Conservation (phyloP, 768 basidiomycete species). For the Asterophora lycoperdoides region DNA sequence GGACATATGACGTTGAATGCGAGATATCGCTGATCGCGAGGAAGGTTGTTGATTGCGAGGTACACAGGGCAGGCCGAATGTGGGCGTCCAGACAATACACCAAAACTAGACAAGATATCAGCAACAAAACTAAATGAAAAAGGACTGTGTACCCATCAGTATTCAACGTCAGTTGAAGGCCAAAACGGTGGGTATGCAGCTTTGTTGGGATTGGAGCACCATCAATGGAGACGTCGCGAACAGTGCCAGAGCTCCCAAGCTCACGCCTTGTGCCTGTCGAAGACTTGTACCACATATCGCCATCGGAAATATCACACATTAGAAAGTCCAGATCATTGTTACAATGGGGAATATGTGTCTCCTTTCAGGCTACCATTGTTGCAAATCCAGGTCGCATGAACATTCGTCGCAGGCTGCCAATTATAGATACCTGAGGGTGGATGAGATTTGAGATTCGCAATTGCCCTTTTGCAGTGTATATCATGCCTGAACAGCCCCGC, state of each 20-base stretch:
- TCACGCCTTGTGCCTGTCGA: neutral
- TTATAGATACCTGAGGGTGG: conserved; percentile 1
- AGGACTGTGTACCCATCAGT: neutral
- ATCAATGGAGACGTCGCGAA: neutral
- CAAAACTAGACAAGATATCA: neutral
- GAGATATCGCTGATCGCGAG: conserved; percentile 16
- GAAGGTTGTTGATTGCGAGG: conserved; percentile 21
- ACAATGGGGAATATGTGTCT: conserved; percentile 5
- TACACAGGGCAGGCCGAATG: conserved; percentile 24
- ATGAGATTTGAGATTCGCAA: neutral
- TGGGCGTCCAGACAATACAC: conserved; percentile 14
- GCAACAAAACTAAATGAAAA: neutral
- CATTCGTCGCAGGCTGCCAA: neutral
- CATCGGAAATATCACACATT: neutral
- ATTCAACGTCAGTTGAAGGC: neutral
- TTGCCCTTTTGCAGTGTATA: neutral
- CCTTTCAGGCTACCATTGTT: neutral
- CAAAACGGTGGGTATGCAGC: neutral
- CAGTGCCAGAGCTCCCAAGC: neutral
- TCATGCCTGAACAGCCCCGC: neutral
- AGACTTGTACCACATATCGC: conserved; percentile 1
- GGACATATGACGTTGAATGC: conserved; percentile 19
- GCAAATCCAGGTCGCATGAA: conserved; percentile 7
- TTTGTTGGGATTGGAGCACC: neutral
- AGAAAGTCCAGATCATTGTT: neutral